Base-by-base conservation (phyloP, 2,329 filamentous ascomycete species). In the Delphinella strobiligena region DNA sequence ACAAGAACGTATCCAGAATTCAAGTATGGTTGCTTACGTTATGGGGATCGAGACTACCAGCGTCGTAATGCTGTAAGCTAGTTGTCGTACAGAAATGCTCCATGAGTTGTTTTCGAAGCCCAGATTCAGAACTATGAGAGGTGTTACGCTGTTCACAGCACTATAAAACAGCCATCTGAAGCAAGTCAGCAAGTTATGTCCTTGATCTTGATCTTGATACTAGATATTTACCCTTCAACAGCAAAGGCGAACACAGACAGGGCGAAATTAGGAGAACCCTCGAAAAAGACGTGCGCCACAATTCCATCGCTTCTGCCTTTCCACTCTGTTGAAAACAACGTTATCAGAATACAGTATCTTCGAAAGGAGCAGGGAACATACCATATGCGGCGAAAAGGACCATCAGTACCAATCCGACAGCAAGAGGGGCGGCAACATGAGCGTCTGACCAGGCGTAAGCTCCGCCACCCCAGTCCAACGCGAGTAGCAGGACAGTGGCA, bases 221-320 rank as follows among this genome's bases (percentile, higher is more conserved):
- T n/a, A 19, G 4, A 12, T 3, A 35, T 17, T 16, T 34, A 44
- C 11, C 71, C 71, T 53, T 75, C 71, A 24, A 74, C 67, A 3
- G 67, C 66, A 44, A 74, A 74, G 3, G 71, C 71, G 49, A 74
- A 72, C 8, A 68, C 63, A 2, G 70, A 65, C 3, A 74, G 62
- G 5, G 61, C 64, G 47, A 75, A 75, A 49, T 75, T 75, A 10
- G 65, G 66, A 10, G 71, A 69, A 1, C 59, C 55, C 19, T 54
- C 58, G 54, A 75, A 75, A 59, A 74, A 74, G 27, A 72, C 62
- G 47, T 75, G 71, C 0, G 71, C 69, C 0, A 74, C 59, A 7
- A 75, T 64, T 3, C 71, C 72, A 45, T 75, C 71, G 5, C 54
- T 48, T 41, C 71, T 58, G 2, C 69, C 71, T 48, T 68, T 72